A percentile compares a stretch with the other conserved stretches of the same genome.
These are phyloP conservation scores for Geranomyces variabilis DNA, from an alignment of 192 early-diverging fungal species.

Conservation along the genomic window DNA sequence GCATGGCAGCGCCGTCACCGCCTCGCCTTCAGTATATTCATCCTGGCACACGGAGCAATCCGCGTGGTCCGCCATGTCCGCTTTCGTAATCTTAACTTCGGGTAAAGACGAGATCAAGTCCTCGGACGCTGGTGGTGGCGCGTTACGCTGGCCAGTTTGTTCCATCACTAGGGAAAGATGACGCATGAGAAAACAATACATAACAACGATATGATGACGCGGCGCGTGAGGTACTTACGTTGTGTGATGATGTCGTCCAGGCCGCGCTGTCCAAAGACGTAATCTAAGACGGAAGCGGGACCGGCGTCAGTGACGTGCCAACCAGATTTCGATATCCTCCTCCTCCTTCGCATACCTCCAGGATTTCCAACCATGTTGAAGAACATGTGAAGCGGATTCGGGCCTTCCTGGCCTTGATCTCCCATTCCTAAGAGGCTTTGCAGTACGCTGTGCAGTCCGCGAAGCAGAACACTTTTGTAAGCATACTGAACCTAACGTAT, in stretches of 20 bases:
- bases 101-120: conserved; percentile 72
- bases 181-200: too few species aligned
- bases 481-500: not conserved
- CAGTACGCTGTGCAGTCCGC: conserved; percentile 15
- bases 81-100: conserved; percentile 49
- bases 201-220: not conserved
- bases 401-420: not conserved
- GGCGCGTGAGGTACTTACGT: conserved; percentile 15
- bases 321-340: too few species aligned
- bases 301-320: too few species aligned
- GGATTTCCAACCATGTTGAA: conserved; percentile 51
- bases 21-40: conserved; percentile 63
- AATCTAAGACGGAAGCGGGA: conserved; percentile 56
- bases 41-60: conserved; percentile 93
- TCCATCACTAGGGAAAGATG: conserved; percentile 43
- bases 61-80: conserved; percentile 63
- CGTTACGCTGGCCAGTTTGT: conserved; percentile 51
- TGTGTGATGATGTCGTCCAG: conserved; percentile 90
- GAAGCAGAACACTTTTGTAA: not conserved
- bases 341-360: conserved; percentile 27
- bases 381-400: conserved; percentile 25
- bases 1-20: conserved; percentile 77
- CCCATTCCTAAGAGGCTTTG: conserved; percentile 14
- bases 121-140: conserved; percentile 81
- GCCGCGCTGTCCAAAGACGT: conserved; percentile 80